These are phyloP conservation scores for Fragilaria crotonensis DNA, from an alignment of 108 stramenopile genomes.

Conservation along the genomic window DNA sequence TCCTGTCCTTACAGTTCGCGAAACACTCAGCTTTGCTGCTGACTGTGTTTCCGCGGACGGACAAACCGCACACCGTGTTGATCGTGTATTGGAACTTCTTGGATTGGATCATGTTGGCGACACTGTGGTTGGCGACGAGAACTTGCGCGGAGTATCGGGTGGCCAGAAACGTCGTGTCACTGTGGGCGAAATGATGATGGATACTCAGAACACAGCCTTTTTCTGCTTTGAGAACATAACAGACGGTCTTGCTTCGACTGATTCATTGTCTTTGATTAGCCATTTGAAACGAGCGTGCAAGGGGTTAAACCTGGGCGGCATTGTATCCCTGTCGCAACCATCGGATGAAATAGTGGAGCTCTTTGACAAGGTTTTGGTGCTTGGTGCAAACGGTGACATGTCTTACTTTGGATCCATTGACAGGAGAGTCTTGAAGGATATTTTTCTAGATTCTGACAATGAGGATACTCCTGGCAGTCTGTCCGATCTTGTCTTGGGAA, in stretches of 20 bases:
- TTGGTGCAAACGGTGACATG: conserved; percentile 14
- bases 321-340: conserved; percentile 29
- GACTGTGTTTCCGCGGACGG: conserved; percentile 41
- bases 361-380: conserved; percentile 29
- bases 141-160: conserved; percentile 69
- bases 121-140: conserved; percentile 78
- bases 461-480: too few species aligned
- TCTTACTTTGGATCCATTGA: conserved; percentile 28
- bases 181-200: conserved; percentile 79
- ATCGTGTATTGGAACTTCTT: conserved; percentile 40
- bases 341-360: conserved; percentile 31
- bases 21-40: conserved; percentile 74
- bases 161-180: conserved; percentile 74
- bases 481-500: too few species aligned
- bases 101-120: conserved; percentile 55
- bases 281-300: conserved; percentile 9
- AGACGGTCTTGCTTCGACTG: conserved; percentile 26
- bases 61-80: conserved; percentile 1
- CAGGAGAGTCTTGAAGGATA: conserved; percentile 14
- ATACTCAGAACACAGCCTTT: conserved; percentile 4
- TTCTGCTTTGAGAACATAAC: conserved; percentile 39
- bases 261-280: conserved; percentile 20
- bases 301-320: conserved; percentile 2
- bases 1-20: conserved; percentile 60
- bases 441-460: too few species aligned